Base-by-base conservation (phyloP, 75 land plant genomes). In the Sequoiadendron giganteum region DNA sequence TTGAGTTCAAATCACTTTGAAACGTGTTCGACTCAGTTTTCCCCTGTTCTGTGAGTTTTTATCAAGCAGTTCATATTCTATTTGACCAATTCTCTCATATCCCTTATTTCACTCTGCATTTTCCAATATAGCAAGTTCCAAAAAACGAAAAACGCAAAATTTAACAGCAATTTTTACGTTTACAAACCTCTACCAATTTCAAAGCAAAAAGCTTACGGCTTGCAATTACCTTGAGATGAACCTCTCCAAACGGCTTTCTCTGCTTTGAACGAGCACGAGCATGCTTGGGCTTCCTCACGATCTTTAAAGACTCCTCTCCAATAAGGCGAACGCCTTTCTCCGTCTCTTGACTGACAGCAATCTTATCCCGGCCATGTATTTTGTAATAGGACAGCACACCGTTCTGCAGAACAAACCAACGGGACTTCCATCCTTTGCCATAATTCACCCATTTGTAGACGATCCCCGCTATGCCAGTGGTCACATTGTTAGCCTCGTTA, bases 301-400 rank as follows among this genome's bases (percentile, higher is more conserved):
- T 87, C 38, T 91, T 86, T 32, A 90, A 55, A 32, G 97, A 93
- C 80, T 96, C 97, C 40, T 95, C 98, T 65, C 99, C 99, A 83
- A 97, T 97, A 56, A 97, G 87, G 58, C 91, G 91, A 56, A 91
- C 87, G 34, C 95, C 98, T 86, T 94, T 96, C 42, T 89, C 93
- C 16, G 91, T 87, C 85, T 95, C 96, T 40, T 83, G 87, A 47
- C 86, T 93, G 21, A 96, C 88, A 8, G 90, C 82, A 84, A 97
- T 95, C 89, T 92, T 94, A 72, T 94, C 92, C 47, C 86, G 92
- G 18, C 91, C 93, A 68, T 90, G 95, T 39, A 92, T 92, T 88
- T 95, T 95, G 89, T 91, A 92, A 77, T 95, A 95, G 73, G 96
- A 92, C 14, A 95, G 91, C n/a, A 95, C 95, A 43, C 96, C 96